Evolutionary conservation across 75 land plant species (phyloP), one percentile per base, ranked within the genome.

Genomic region (Sequoia sempervirens): DNA sequence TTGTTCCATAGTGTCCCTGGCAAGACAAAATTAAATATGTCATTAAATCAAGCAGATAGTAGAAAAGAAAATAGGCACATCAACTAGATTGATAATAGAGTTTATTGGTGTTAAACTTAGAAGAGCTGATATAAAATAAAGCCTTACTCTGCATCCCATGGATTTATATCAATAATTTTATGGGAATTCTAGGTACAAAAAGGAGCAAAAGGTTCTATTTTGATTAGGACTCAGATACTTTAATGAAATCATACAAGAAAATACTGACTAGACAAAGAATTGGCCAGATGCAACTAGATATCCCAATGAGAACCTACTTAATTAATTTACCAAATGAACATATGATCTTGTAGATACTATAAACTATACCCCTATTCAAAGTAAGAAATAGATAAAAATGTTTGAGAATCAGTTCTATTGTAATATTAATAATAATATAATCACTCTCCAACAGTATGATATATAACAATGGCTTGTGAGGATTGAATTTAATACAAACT

Each of bases 1-100:
- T 81, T 54, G 34, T 34, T 17, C 64, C 82, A 81, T 81, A 20
- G 13, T 34, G n/a, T 36, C 61, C 61, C 82, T 80, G 81, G 73
- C 36, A 69, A 70, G 32, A 70, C 32, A 70, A 32, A 66, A 70
- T 12, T 70, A 70, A 30, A 70, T 70, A 70, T 12, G 73, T 7
- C 7, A 26, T 61, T 61, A 23, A 61, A 26, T 61, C 66, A 70
- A 32, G 73, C 12, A 32, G 36, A 30, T 70, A 70, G 30, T 32
- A 70, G 36, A 30, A 28, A 70, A 70, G 73, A 11, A 32, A 32
- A 70, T 32, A 32, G 73, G 36, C 36, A 70, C 11, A 9, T 30
- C 36, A 69, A 69, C 73, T 30, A 69, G 14, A 32, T 70, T 32
- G 36, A 70, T 70, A 11, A 70, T 70, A 32, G 73, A 26, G 14